Evolutionary conservation across 257 asterid species (phyloP).

Genomic region (Rhazya stricta): DNA sequence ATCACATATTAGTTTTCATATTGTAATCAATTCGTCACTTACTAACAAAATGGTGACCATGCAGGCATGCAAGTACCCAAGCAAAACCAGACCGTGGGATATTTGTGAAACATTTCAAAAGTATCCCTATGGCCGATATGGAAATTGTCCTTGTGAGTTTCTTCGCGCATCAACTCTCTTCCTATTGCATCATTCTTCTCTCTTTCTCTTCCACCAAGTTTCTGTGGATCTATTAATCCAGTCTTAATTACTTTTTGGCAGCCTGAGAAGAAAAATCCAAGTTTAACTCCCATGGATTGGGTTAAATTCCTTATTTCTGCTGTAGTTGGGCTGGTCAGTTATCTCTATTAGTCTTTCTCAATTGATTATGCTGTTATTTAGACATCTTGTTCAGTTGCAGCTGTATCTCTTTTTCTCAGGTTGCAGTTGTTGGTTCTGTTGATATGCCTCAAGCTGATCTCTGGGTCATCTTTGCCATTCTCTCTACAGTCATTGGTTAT

Average conservation of each 20-base stretch:
- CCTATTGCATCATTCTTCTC: background rate
- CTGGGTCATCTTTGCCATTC: conserved; percentile 90
- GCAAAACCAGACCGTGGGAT: conserved; percentile 72
- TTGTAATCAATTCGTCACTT: conserved; percentile 1
- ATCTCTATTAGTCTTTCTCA: conserved; percentile 18
- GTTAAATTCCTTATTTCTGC: conserved; percentile 89
- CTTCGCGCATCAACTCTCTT: background rate
- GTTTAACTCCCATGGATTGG: conserved; percentile 98
- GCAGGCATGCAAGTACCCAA: conserved; percentile 69
- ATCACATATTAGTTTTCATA: background rate
- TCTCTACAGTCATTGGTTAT: conserved; percentile 93
- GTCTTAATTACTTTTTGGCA: conserved; percentile 23
- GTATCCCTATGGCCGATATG: conserved; percentile 99
- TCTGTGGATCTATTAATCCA: background rate
- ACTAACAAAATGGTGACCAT: conserved; percentile 22
- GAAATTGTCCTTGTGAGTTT: conserved; percentile 87
- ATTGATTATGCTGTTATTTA: conserved; percentile 7
- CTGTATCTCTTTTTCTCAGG: conserved; percentile 44
- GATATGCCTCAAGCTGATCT: conserved; percentile 97
- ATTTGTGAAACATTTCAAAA: conserved; percentile 88
- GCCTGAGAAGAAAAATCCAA: conserved; percentile 97
- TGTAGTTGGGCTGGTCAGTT: conserved; percentile 90
- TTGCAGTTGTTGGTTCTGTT: conserved; percentile 90
- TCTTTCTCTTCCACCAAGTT: background rate
- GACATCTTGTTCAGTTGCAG: conserved; percentile 8